Base-by-base conservation (phyloP, 2,329 filamentous ascomycete species). In the Ophiostoma ulmi region DNA sequence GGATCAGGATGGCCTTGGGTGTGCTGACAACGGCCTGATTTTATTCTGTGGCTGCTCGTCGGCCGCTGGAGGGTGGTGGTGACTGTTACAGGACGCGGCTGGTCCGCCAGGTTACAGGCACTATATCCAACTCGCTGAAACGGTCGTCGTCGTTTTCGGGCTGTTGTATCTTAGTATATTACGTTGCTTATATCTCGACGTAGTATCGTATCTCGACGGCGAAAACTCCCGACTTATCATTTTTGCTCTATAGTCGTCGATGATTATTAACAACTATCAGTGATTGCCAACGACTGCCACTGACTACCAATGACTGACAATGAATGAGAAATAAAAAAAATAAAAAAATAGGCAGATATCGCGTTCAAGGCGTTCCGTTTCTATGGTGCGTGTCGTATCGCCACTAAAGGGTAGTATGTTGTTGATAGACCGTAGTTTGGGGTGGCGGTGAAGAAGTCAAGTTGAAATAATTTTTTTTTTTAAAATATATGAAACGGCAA, bases 71-170 rank as follows among this genome's bases (percentile, higher is more conserved):
- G 44, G 44, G 44, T 48, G 44, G 44, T 48, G 44, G 44, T 48
- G 44, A 48, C 4, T 48, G 44, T 48, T 48, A 48, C 44, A n/a
- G 44, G 44, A 63, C 6, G 26, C 58, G 58, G 22, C 58, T 63
- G 26, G 55, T 3, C 58, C 58, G 26, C 26, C 58, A 63, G 58
- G 26, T 8, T 35, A 63, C 22, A 63, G 58, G 26, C 26, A 5
- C 26, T 31, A 35, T 17, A 63, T 22, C 8, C 17, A 35, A 26
- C n/a, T 63, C 58, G 58, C 58, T 63, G 58, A 63, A 63, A 63
- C 58, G 22, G 58, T 35, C 58, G 58, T 63, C 35, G 58, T 63
- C 58, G 58, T 63, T 31, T 63, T 63, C 58, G 58, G 58, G 26
- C 6, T 14, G 11, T 17, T 63, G 44, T 7, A 17, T 20, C 13